Evolutionary conservation across 179 eudicot genomes (phyloP), one percentile per base, ranked within the genome.

Genomic region (Amaranthus tricolor): DNA sequence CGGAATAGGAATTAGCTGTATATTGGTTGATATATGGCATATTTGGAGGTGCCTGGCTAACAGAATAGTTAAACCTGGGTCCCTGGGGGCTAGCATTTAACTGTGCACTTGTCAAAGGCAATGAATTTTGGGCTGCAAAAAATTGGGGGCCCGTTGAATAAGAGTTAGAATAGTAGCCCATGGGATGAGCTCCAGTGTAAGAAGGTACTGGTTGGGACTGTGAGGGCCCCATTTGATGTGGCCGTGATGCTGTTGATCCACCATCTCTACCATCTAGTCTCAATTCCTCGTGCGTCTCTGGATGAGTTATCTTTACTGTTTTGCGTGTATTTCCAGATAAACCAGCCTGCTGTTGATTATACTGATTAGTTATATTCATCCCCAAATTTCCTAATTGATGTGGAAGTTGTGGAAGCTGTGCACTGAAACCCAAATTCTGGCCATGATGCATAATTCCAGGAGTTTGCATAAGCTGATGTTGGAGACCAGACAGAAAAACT

Each of bases 271-370:
- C 79, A 71, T 90, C 97, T 53, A 93, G 86, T 76, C 89, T 89
- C 85, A 95, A 66, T 78, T 93, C 99, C 81, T 95, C 97, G 73
- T 87, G 97, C 14, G 99, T 95, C 7, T 89, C 92, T n/a, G 99
- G 99, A 68, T 93, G 92, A 76, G 99, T 95, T 48, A 95, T 95
- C 89, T 89, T 95, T 47, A 95, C 93, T 57, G 92, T 62, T 84
- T 83, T 93, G 59, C 95, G 93, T 11, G 80, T 20, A 66, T 73
- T 81, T 24, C 79, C 75, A 64, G 62, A 83, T 19, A 85, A 88
- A 55, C 83, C 90, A 62, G 88, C 52, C 78, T 83, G 89, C 71
- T 85, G 97, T 55, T 82, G 95, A 76, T 83, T 76, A 73, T 81
- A 95, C 52, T 84, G 95, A 44, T 88, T 71, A 9, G 88, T 69